Percentiles rank a stretch among this genome's conserved stretches.
phyloP scores from a whole-genome alignment of 768 basidiomycete species.

The Russula ochroleuca region DNA sequence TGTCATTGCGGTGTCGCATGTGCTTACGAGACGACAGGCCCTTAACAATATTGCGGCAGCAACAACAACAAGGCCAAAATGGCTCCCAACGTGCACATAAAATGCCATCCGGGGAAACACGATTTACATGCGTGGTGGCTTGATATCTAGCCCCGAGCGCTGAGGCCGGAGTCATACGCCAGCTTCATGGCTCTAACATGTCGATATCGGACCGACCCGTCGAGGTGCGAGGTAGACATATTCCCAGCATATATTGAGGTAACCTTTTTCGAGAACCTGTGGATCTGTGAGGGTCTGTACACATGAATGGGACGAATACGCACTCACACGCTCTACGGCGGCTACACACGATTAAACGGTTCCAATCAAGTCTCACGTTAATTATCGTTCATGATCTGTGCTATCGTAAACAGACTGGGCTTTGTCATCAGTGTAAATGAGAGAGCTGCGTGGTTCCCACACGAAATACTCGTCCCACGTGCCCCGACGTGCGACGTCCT shows the following conservation, averaged over 20 bases:
- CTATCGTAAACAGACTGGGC: neutral
- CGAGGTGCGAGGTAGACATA: neutral
- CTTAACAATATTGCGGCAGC: neutral
- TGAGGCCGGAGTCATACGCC: neutral
- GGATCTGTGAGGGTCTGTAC: neutral
- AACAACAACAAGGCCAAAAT: neutral
- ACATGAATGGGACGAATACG: neutral
- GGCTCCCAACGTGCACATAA: neutral
- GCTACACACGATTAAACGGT: neutral
- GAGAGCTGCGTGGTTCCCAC: neutral
- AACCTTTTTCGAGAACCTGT: neutral
- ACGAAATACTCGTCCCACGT: neutral
- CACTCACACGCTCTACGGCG: neutral
- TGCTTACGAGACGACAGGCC: slow-evolving; percentile 7
- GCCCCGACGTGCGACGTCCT: no score
- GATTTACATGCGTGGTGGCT: neutral
- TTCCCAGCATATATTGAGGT: neutral
- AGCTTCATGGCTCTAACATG: neutral
- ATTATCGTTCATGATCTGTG: neutral
- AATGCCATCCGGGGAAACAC: neutral
- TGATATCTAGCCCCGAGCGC: neutral
- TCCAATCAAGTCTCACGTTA: slow-evolving; percentile 1
- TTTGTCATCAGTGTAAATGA: neutral
- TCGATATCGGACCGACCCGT: neutral
- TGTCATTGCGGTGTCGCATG: neutral